Evolutionary conservation across 768 basidiomycete genomes (phyloP), one percentile per base, ranked within the genome.

Genomic region (Russula abietina): DNA sequence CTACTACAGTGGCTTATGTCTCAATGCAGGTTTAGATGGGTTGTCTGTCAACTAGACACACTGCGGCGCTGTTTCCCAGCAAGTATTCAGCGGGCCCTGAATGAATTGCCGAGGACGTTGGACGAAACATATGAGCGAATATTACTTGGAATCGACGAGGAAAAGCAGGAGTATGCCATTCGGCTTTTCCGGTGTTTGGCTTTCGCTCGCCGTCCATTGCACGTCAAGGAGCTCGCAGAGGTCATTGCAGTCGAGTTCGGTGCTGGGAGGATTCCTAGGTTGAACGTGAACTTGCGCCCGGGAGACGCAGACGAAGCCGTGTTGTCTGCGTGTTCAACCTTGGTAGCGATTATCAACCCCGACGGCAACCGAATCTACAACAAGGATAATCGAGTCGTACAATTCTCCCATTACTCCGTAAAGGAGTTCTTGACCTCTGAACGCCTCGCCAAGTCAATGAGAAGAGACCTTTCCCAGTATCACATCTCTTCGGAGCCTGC

Each of bases 391-490:
- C 48, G 36, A 28, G 10, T 39, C 28, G 28, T 41, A 41, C 58
- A 51, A 46, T 57, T 57, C 19, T 57, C 56, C 32, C 56, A 57
- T 24, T 57, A 36, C 32, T 57, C 56, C 4, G 56, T 48, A 2
- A 48, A 36, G 22, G 56, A 48, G 24, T 57, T 36, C 33, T 57
- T 57, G 16, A 57, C 33, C n/a, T 57, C 56, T 7, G 30, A 16
- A 17, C 46, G 57, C 24, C 46, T 57, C 11, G 32, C 32, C 4
- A 19, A 10, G 6, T 57, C 57, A 8, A 22, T 1, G 17, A 57
- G 17, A 4, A 3, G 24, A 5, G 14, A 16, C 22, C 46, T 49
- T 48, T 49, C 33, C 16, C 46, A 4, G 10, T 57, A 33, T 17
- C 12, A 48, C 32, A 32, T 57, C 33, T 48, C 43, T 33, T 22